Evolutionary conservation across 1,284 basidiomycete species (phyloP).

Genomic region (Cutaneotrichosporon sp.): DNA sequence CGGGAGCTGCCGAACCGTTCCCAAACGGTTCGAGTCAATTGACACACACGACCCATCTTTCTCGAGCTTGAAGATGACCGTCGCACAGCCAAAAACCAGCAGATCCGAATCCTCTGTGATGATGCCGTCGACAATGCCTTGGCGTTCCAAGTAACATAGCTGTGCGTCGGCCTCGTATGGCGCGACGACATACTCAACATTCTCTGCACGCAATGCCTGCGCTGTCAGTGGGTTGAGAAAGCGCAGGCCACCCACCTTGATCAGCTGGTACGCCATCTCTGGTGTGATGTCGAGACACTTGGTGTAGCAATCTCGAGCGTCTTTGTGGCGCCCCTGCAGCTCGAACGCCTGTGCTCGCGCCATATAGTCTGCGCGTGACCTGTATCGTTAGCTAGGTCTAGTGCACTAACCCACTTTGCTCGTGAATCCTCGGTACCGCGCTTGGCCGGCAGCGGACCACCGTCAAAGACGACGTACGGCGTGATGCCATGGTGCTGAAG

Average conservation of each 20-base stretch:
- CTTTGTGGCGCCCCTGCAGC: constrained; percentile 66
- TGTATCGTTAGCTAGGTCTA: constrained; percentile 22
- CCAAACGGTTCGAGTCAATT: constrained; percentile 74
- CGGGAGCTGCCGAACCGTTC: constrained; percentile 65
- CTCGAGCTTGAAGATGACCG: constrained; percentile 73
- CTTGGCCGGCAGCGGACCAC: constrained; percentile 91
- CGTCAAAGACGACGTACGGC: constrained; percentile 95
- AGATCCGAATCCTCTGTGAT: constrained; percentile 98
- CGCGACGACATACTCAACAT: constrained; percentile 81
- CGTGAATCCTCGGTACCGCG: constrained; percentile 80
- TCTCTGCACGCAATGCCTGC: constrained; percentile 75
- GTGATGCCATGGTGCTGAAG: constrained; percentile 75
- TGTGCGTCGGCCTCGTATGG: constrained; percentile 99
- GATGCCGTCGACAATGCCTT: constrained; percentile 80
- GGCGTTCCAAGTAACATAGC: constrained; percentile 81
- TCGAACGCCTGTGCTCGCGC: constrained; percentile 66
- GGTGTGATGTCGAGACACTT: constrained; percentile 95
- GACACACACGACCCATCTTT: constrained; percentile 68
- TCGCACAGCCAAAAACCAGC: constrained; percentile 89
- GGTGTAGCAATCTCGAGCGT: constrained; percentile 81
- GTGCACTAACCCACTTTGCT: constrained; percentile 50
- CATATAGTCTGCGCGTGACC: constrained; percentile 48
- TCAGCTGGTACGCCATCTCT: constrained; percentile 93
- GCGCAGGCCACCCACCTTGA: constrained; percentile 64
- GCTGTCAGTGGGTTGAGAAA: constrained; percentile 1